phyloP scores from a whole-genome alignment of 306 rosid species.

The Trifolium dubium region DNA sequence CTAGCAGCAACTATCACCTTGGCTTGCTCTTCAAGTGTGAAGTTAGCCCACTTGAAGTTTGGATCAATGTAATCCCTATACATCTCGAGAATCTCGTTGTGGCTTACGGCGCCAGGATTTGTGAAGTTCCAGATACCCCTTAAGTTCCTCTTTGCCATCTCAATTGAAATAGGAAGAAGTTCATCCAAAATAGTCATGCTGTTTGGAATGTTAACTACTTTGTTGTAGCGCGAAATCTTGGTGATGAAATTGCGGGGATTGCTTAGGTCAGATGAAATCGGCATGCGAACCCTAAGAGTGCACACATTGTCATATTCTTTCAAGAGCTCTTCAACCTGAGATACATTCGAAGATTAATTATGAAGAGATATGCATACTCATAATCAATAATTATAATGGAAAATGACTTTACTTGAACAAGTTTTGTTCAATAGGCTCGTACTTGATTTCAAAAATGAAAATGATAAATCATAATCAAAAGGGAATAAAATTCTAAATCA shows the following conservation, averaged over 20 bases:
- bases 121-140: constrained; percentile 95
- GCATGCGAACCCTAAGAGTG: constrained; percentile 92
- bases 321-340: constrained; percentile 87
- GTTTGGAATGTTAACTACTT: constrained; percentile 89
- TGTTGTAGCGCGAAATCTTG: constrained; percentile 82
- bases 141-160: constrained; percentile 87
- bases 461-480: neutral
- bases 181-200: constrained; percentile 92
- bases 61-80: constrained; percentile 76
- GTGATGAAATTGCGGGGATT: constrained; percentile 92
- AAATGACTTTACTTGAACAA: neutral
- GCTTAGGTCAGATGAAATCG: constrained; percentile 83
- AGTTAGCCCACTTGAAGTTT: constrained; percentile 71
- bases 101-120: constrained; percentile 89
- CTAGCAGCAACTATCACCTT: constrained; percentile 83
- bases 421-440: neutral
- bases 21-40: constrained; percentile 90
- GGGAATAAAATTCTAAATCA: constrained; percentile 24
- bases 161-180: constrained; percentile 80
- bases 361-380: neutral
- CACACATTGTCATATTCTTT: constrained; percentile 86
- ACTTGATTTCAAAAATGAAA: neutral
- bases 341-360: constrained; percentile 12
- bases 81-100: constrained; percentile 87
- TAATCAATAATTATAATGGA: constrained; percentile 2